Conservation (phyloP, 371 early-diverging fungal species). For the Actinomortierella wolfii region DNA sequence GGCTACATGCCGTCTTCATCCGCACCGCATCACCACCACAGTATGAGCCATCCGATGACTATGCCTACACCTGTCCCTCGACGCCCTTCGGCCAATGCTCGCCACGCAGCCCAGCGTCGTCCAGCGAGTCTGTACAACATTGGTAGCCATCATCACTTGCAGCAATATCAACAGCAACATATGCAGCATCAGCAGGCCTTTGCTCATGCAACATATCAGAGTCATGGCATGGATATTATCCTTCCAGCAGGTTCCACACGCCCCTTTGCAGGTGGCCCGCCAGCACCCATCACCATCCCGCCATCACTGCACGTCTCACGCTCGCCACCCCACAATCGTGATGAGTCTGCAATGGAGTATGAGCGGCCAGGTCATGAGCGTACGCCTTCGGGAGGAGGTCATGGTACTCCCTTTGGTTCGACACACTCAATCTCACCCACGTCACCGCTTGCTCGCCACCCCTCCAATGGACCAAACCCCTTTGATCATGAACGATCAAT, state of each 20-base stretch:
- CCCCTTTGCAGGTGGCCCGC: slow-evolving; percentile 12
- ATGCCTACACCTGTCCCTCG: slow-evolving; percentile 39
- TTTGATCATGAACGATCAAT: no score
- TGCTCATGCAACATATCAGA: slow-evolving; percentile 23
- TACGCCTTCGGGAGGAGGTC: slow-evolving; percentile 33
- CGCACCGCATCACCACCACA: slow-evolving; percentile 6
- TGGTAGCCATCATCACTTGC: slow-evolving; percentile 26
- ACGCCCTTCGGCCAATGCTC: slow-evolving; percentile 16
- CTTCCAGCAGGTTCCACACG: slow-evolving; percentile 13
- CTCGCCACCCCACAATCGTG: slow-evolving; percentile 8
- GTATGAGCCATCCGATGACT: slow-evolving; percentile 17
- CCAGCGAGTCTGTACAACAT: slow-evolving; percentile 35
- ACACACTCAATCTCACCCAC: slow-evolving; percentile 30
- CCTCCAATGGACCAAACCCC: no score
- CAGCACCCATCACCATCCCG: slow-evolving; percentile 27
- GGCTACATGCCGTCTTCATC: no score
- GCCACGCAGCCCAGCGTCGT: slow-evolving; percentile 27
- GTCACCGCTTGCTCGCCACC: slow-evolving; percentile 11
- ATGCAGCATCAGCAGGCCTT: slow-evolving; percentile 19
- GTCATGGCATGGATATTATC: slow-evolving; percentile 43
- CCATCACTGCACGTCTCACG: slow-evolving; percentile 6
- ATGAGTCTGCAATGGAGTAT: slow-evolving; percentile 12
- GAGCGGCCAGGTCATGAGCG: slow-evolving; percentile 31
- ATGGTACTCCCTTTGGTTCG: slow-evolving; percentile 31
- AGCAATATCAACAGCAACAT: slow-evolving; percentile 24